Percentiles rank a stretch among this genome's conserved stretches.
Conservation (phyloP, 441 rosid species). For the Mallotus japonicus region DNA sequence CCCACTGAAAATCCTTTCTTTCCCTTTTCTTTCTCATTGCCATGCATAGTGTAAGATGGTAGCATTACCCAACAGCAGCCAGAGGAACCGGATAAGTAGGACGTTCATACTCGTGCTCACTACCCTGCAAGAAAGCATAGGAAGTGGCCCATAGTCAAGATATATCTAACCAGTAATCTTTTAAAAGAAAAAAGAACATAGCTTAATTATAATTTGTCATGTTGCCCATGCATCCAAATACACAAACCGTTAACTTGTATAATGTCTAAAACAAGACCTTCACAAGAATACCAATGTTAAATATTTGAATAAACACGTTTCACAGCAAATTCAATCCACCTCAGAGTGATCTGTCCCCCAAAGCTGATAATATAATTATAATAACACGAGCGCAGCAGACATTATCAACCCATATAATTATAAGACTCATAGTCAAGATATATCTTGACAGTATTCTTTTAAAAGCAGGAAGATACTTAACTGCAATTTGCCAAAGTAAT, state of each 20-base stretch:
- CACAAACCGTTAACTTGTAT: neutral
- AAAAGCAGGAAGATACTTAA: neutral
- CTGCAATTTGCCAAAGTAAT: neutral
- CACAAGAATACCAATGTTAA: neutral
- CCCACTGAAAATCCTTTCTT: no score
- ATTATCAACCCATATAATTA: neutral
- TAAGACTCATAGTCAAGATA: neutral
- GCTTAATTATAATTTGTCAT: neutral
- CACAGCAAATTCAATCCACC: neutral
- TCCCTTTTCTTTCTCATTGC: no score
- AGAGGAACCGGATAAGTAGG: constrained; percentile 40
- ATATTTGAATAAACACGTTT: neutral
- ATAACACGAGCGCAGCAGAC: neutral
- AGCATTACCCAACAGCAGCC: constrained; percentile 37
- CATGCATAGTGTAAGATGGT: constrained; percentile 4
- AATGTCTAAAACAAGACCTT: neutral
- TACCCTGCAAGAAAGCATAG: constrained; percentile 40
- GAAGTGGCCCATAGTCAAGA: constrained; percentile 1
- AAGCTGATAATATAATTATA: neutral
- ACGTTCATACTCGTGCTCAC: constrained; percentile 41
- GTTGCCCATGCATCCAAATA: neutral
- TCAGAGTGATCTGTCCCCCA: neutral
- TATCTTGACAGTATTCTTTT: neutral
- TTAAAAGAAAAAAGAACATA: neutral
- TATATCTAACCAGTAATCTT: neutral